Evolutionary conservation across 257 asterid genomes (phyloP), one percentile per base, ranked within the genome.

Genomic region (Echites panduratus): DNA sequence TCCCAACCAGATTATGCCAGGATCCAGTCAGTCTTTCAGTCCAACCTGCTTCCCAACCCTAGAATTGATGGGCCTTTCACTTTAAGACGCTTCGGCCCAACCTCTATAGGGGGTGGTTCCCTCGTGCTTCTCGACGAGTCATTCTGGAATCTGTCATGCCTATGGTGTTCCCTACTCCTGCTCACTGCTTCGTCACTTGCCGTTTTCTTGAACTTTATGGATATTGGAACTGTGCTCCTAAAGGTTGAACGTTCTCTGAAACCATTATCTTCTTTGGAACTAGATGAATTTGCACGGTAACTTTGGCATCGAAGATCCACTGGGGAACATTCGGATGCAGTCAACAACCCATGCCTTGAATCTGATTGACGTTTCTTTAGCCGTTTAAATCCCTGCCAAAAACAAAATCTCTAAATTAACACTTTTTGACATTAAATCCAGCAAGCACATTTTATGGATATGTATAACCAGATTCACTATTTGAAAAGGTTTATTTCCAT

Each of bases 41-140:
- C 68, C 75, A 63, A 83, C 71, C 84, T 79, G 79, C 75, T 77
- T 68, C 73, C 86, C 48, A 83, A 70, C 74, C 95, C 88, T 70
- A 83, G 71, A 76, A 76, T 70, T 20, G 98, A 83, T 54, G 93
- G 96, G 44, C 96, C 98, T 85, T 85, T 83, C 77, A 93, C 88
- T 85, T 87, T 87, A 68, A 87, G 85, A 54, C 96, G 90, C 79
- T 78, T 92, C 3, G 91, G 81, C 73, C 87, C 93, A 66, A 78
- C 71, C 80, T 84, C 94, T 50, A 73, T 49, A 3, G 84, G 62
- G 24, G 78, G 82, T 62, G 82, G 75, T 74, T 79, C 87, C 82
- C 85, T 83, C 56, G 3, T 38, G 26, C 73, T 71, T 73, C 77
- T 85, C 68, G 84, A 83, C 49, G 73, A 16, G 69, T 81, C 87